phyloP scores from a whole-genome alignment of 768 basidiomycete species.

The Trametes meyenii region DNA sequence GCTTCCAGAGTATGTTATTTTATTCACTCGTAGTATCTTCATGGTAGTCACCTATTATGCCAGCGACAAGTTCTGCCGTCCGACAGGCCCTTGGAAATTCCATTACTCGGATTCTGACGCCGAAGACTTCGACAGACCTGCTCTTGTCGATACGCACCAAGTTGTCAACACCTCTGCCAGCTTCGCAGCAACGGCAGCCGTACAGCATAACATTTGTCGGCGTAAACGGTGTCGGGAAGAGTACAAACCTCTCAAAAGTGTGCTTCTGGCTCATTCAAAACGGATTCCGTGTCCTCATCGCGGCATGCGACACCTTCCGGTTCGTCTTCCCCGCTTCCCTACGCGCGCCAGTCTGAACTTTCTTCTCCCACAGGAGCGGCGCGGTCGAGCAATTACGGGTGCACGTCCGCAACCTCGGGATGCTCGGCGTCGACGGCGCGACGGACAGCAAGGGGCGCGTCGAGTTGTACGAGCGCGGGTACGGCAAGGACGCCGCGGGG shows the following conservation, averaged over 20 bases:
- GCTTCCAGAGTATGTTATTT: constrained; percentile 75
- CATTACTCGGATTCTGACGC: constrained; percentile 91
- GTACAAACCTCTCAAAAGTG: constrained; percentile 96
- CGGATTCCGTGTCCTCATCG: constrained; percentile 88
- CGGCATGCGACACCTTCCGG: constrained; percentile 98
- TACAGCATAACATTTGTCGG: constrained; percentile 97
- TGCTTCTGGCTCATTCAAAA: constrained; percentile 99
- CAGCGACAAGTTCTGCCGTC: constrained; percentile 86
- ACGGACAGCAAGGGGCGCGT: constrained; percentile 72
- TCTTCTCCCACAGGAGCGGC: constrained; percentile 62
- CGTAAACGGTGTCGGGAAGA: constrained; percentile 98
- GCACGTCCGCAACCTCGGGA: constrained; percentile 91
- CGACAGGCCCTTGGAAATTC: constrained; percentile 81
- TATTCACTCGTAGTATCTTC: background rate
- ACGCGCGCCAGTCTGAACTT: background rate
- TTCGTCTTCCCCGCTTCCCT: constrained; percentile 34
- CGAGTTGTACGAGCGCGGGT: constrained; percentile 94
- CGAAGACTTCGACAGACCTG: constrained; percentile 96
- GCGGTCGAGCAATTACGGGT: constrained; percentile 98
- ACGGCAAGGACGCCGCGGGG: constrained; percentile 98
- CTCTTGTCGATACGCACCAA: constrained; percentile 92
- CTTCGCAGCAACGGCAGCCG: constrained; percentile 77
- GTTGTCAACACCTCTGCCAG: constrained; percentile 69
- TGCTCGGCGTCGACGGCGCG: constrained; percentile 74
- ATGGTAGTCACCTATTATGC: constrained; percentile 16